Base-by-base conservation (phyloP, 2,329 filamentous ascomycete genomes). In the Colletotrichum agaves region DNA sequence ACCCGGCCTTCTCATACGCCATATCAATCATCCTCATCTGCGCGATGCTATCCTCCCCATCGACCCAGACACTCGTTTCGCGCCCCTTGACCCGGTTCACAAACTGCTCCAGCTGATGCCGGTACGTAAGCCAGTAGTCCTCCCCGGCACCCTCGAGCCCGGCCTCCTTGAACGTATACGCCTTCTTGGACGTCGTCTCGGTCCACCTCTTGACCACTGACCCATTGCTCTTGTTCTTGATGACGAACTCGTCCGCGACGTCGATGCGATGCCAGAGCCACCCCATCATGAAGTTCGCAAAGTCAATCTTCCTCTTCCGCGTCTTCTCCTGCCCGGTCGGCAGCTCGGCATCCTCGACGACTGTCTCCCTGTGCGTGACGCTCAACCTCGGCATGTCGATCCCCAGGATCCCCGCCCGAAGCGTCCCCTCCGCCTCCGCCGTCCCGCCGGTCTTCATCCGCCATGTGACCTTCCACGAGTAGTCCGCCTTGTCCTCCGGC, bases 71-170 rank as follows among this genome's bases (percentile, higher is more conserved):
- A 1, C 75, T 76, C 4, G 77, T 77, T 60, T 78, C 66, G 1
- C 78, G 74, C 0, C 80, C 80, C 50, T 78, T 78, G 52, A 85
- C 70, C 35, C 73, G 74, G 73, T 84, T 80, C 12, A 85, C 81
- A 71, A 86, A 86, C 66, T 80, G 76, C 73, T 85, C 82, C 33
- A 86, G 75, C 75, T 82, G 78, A 71, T 84, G 76, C 7, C 81
- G 77, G 71, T 83, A 85, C 13, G 80, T 79, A 33, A 76, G 74
- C 83, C 82, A 85, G 61, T 74, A 80, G 2, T 72, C 71, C 72
- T 80, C 76, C 10, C 78, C 74, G 3, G 74, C 72, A 44, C 73
- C 69, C 21, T 74, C 70, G 5, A 74, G 53, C 5, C 77, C 77
- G 6, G 74, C 76, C 11, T 80, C 78, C 13, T 67, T 62, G 68